Evolutionary conservation across 2,329 filamentous ascomycete genomes (phyloP).

Genomic region (Hymenoscyphus fraxineus): DNA sequence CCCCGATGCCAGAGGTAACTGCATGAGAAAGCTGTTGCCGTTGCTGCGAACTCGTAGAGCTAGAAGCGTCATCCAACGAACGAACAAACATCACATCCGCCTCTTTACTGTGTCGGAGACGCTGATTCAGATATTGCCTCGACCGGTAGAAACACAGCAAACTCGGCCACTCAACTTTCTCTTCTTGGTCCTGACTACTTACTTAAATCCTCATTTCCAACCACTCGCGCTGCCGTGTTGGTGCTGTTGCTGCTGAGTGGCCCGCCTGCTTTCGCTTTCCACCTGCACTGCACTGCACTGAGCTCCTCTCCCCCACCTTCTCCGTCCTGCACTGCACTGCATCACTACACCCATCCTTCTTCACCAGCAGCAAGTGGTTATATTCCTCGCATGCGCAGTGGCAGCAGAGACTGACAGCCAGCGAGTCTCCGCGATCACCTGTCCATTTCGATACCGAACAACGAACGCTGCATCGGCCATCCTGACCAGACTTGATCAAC

Average conservation of each 20-base stretch:
- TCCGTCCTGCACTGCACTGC: conserved; percentile 25
- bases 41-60: conserved; percentile 14
- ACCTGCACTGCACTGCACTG: conserved; percentile 21
- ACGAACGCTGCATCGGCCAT: conserved; percentile 17
- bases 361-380: conserved; percentile 21
- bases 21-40: conserved; percentile 16
- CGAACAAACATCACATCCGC: conserved; percentile 23
- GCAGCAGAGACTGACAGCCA: conserved; percentile 21
- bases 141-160: conserved; percentile 21
- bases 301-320: conserved; percentile 21
- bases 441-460: conserved; percentile 16
- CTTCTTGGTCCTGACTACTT: conserved; percentile 13
- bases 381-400: conserved; percentile 19
- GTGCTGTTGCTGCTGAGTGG: conserved; percentile 26
- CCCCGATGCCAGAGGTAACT: conserved; percentile 21
- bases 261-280: conserved; percentile 18
- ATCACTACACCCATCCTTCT: conserved; percentile 13
- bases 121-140: conserved; percentile 13
- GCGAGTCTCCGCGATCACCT: conserved; percentile 27
- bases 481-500: conserved; percentile 18
- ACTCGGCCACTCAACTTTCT: conserved; percentile 13
- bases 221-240: conserved; percentile 22
- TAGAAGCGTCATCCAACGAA: conserved; percentile 28
- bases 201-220: conserved; percentile 21
- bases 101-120: conserved; percentile 14